Percentiles rank a stretch among this genome's conserved stretches.
Conservation (phyloP, 768 basidiomycete species). For the Rhizopogon roseolus region DNA sequence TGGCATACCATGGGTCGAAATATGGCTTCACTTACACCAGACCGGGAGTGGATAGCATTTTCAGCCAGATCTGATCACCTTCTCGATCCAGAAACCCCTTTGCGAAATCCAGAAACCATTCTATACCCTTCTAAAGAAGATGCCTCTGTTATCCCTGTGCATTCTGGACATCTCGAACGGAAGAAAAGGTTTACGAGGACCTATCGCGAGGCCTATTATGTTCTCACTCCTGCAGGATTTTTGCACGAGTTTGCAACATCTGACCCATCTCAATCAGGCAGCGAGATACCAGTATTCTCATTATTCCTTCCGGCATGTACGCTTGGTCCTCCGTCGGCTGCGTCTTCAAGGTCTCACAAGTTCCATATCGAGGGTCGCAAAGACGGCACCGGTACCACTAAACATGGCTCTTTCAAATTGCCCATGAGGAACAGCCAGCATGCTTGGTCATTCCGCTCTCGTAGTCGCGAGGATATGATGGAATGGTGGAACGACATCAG, state of each 20-base stretch:
- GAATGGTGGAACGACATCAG: slow-evolving; percentile 99
- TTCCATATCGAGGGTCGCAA: slow-evolving; percentile 96
- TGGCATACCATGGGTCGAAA: slow-evolving; percentile 65
- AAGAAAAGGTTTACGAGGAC: slow-evolving; percentile 92
- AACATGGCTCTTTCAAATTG: slow-evolving; percentile 48
- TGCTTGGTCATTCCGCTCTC: slow-evolving; percentile 87
- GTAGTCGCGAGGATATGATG: slow-evolving; percentile 96
- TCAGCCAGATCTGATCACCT: slow-evolving; percentile 91
- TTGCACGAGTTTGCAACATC: slow-evolving; percentile 85
- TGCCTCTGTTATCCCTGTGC: slow-evolving; percentile 77
- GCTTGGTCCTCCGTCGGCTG: slow-evolving; percentile 80
- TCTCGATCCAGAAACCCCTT: slow-evolving; percentile 93
- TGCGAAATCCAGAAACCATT: slow-evolving; percentile 73
- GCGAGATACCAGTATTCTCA: slow-evolving; percentile 66
- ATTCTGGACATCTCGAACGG: slow-evolving; percentile 87
- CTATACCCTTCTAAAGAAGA: slow-evolving; percentile 91
- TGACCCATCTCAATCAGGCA: slow-evolving; percentile 53
- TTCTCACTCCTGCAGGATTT: slow-evolving; percentile 94
- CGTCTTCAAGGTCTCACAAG: slow-evolving; percentile 75
- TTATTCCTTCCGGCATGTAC: slow-evolving; percentile 95
- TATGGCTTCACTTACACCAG: slow-evolving; percentile 78
- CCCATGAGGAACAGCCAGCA: slow-evolving; percentile 38
- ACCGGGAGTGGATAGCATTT: slow-evolving; percentile 95
- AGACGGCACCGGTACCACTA: slow-evolving; percentile 69
- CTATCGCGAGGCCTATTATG: slow-evolving; percentile 84